Percentiles rank a stretch among this genome's conserved stretches.
Conservation (phyloP, 805 yeast genomes). For the Wickerhamiella spandovensis region DNA sequence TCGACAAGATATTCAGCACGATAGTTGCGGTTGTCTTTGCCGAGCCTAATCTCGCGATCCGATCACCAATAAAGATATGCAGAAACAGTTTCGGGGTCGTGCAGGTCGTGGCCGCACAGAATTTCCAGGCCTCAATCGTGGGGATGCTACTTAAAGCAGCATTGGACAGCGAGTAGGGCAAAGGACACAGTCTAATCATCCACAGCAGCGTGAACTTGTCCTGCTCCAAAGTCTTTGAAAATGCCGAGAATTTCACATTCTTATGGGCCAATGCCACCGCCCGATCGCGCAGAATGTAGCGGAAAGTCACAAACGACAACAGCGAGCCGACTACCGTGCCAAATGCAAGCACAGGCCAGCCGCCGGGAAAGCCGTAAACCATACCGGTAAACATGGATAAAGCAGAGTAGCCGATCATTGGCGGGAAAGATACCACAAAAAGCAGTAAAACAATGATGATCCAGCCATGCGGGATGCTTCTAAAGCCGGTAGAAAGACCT, state of each 20-base stretch:
- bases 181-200: constrained; percentile 72
- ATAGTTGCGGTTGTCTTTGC: constrained; percentile 35
- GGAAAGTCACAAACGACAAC: constrained; percentile 55
- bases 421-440: constrained; percentile 74
- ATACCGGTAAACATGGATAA: constrained; percentile 59
- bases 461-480: constrained; percentile 24
- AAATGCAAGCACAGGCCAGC: constrained; percentile 63
- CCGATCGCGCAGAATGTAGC: constrained; percentile 40
- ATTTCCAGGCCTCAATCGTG: constrained; percentile 47
- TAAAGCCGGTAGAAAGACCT: constrained; percentile 21
- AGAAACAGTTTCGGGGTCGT: constrained; percentile 75
- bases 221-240: constrained; percentile 60
- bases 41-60: constrained; percentile 54
- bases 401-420: constrained; percentile 69
- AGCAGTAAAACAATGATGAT: constrained; percentile 37
- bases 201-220: constrained; percentile 54
- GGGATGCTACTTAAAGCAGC: constrained; percentile 89
- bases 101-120: constrained; percentile 54
- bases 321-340: constrained; percentile 66
- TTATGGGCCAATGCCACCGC: constrained; percentile 48
- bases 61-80: constrained; percentile 65
- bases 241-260: constrained; percentile 57
- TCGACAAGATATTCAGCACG: constrained; percentile 49
- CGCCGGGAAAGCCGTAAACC: constrained; percentile 66
- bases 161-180: constrained; percentile 84